These are phyloP conservation scores for Agrostemma githago DNA, from an alignment of 148 eudicot species.

Conservation along the genomic window DNA sequence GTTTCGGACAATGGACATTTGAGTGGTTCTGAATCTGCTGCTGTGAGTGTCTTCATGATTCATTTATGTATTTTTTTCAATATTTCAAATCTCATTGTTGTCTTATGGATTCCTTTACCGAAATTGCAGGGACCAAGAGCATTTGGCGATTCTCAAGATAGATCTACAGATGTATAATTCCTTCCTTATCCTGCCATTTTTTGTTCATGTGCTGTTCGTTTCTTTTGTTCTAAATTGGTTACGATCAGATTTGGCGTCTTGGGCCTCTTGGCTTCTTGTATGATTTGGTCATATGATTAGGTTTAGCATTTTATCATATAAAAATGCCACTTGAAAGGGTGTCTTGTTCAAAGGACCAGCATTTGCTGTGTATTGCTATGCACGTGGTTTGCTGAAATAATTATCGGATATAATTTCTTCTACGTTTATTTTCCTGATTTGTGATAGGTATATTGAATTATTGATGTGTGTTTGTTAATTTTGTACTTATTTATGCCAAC, in stretches of 20 bases:
- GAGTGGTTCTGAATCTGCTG: conserved; percentile 39
- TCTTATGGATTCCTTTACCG: conserved; percentile 1
- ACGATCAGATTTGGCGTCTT: neutral
- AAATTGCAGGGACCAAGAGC: conserved; percentile 36
- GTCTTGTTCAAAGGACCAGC: neutral
- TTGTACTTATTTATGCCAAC: neutral
- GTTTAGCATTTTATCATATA: neutral
- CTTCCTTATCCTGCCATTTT: neutral
- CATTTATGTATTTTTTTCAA: neutral
- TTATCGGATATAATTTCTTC: neutral
- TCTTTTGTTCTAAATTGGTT: neutral
- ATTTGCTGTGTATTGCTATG: neutral
- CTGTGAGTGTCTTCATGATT: conserved; percentile 18
- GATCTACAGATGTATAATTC: conserved; percentile 43
- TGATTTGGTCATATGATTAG: neutral
- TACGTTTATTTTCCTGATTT: neutral
- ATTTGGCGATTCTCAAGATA: conserved; percentile 44
- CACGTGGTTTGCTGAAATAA: neutral
- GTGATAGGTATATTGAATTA: neutral
- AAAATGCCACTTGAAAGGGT: neutral
- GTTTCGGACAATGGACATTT: conserved; percentile 43
- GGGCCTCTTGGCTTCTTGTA: neutral
- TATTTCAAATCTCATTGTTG: neutral
- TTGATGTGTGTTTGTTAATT: neutral
- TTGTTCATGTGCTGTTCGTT: neutral